Evolutionary conservation across 345 rosid genomes (phyloP).

Genomic region (Aquilaria malaccensis): DNA sequence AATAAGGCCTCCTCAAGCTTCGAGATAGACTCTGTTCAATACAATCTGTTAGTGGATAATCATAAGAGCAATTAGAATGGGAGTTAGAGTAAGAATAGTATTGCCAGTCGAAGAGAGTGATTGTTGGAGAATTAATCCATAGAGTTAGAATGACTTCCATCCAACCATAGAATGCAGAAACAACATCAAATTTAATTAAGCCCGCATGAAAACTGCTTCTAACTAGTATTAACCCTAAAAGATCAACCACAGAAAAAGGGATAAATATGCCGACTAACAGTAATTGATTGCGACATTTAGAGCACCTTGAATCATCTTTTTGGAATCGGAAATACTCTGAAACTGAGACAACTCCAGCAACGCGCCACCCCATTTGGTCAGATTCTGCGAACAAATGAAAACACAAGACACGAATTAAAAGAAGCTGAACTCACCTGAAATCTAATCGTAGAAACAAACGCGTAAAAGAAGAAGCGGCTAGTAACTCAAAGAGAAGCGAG

Average conservation of each 20-base stretch:
- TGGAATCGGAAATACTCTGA: slow-evolving; percentile 53
- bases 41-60: neutral
- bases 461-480: slow-evolving; percentile 2
- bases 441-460: neutral
- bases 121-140: neutral
- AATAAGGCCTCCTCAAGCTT: slow-evolving; percentile 85
- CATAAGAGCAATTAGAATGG: neutral
- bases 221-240: neutral
- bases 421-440: too few species aligned
- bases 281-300: neutral
- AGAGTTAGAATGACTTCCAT: too few species aligned
- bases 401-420: neutral
- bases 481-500: neutral
- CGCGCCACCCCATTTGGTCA: slow-evolving; percentile 85
- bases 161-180: too few species aligned
- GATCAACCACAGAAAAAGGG: neutral
- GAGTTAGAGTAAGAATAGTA: neutral
- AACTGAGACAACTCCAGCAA: slow-evolving; percentile 86
- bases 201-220: too few species aligned
- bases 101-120: neutral
- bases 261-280: neutral
- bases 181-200: too few species aligned
- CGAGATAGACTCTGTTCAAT: slow-evolving; percentile 53
- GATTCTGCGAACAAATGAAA: slow-evolving; percentile 35
- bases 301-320: slow-evolving; percentile 72